Evolutionary conservation across 2,329 filamentous ascomycete genomes (phyloP), one percentile per base, ranked within the genome.

Genomic region (Aureobasidium mangrovei): DNA sequence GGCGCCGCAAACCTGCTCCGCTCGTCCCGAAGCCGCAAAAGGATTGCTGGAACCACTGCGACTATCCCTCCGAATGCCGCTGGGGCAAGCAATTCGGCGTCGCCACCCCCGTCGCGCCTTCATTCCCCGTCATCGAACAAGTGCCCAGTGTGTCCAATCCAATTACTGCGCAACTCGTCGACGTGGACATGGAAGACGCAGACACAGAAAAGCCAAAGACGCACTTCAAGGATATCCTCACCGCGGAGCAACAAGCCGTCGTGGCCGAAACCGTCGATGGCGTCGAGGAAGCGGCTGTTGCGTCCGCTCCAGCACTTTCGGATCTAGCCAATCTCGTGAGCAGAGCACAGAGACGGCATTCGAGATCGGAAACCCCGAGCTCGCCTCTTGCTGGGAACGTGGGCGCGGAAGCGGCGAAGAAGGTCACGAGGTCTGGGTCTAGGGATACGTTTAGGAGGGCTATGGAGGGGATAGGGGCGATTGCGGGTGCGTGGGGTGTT

Each of bases 31-130:
- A 41, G 47, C 38, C 38, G 7, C 57, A 57, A 53, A 67, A 69
- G 51, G 65, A 74, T 55, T 77, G 74, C 61, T 75, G 72, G 71
- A 63, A 64, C 7, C 59, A 47, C 4, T 76, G 74, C 60, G 70
- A 75, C 48, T 76, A 74, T 55, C 74, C 74, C 0, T 70, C 65
- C 29, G 69, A 76, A 49, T 77, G 74, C 57, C 68, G 72, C 4
- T 71, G 69, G 69, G 67, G 67, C 4, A 67, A 65, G 54, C 61
- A 64, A 51, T 65, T 60, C 24, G 64, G 64, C 4, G 60, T 63
- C 2, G 52, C 58, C 35, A 60, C 61, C 4, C 59, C 63, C 12
- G 40, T 53, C 26, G 40, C 41, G 26, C 18, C 54, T 8, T 38
- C 57, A 3, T 53, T 57, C 10, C n/a, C 47, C 51, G 9, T 40